A percentile compares a stretch with the other conserved stretches of the same genome.
Evolutionary conservation across 176 grass and related monocot species (phyloP).

Genomic region (Paspalum vaginatum): DNA sequence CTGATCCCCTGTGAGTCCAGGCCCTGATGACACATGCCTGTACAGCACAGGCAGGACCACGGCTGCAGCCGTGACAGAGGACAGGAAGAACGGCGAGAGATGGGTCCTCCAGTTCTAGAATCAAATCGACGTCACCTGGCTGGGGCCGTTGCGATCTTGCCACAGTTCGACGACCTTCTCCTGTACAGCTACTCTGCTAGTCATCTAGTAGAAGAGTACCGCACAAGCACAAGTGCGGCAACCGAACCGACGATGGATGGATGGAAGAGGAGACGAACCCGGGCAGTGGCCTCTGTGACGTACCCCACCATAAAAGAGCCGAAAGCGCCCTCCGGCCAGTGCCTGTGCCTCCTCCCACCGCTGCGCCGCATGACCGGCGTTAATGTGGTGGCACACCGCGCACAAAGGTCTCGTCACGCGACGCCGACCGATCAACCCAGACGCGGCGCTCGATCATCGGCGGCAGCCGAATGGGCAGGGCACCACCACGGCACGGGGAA

Average conservation of each 20-base stretch:
- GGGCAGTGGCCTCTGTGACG: too few relatives aligned
- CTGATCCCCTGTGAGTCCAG: too few relatives aligned
- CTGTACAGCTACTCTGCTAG: background rate
- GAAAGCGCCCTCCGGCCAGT: too few relatives aligned
- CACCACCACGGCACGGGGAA: background rate
- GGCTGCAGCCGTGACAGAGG: background rate
- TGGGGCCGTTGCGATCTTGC: background rate
- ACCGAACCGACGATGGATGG: too few relatives aligned
- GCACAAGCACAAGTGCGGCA: background rate
- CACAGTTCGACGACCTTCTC: background rate
- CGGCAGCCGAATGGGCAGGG: background rate
- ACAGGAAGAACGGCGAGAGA: background rate
- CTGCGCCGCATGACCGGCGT: background rate
- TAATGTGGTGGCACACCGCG: background rate
- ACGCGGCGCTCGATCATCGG: background rate
- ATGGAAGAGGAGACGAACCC: too few relatives aligned
- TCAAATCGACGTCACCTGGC: background rate
- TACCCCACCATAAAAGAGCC: slow-evolving; percentile 13
- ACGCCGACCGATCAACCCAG: background rate
- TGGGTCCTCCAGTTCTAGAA: background rate
- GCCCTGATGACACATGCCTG: background rate
- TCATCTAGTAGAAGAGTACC: too few relatives aligned
- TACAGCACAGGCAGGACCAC: slow-evolving; percentile 4
- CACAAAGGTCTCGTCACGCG: slow-evolving; percentile 32
- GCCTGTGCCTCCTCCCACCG: background rate